Evolutionary conservation across 352 stramenopile species (phyloP).

Genomic region (Globisporangium cystogenes): DNA sequence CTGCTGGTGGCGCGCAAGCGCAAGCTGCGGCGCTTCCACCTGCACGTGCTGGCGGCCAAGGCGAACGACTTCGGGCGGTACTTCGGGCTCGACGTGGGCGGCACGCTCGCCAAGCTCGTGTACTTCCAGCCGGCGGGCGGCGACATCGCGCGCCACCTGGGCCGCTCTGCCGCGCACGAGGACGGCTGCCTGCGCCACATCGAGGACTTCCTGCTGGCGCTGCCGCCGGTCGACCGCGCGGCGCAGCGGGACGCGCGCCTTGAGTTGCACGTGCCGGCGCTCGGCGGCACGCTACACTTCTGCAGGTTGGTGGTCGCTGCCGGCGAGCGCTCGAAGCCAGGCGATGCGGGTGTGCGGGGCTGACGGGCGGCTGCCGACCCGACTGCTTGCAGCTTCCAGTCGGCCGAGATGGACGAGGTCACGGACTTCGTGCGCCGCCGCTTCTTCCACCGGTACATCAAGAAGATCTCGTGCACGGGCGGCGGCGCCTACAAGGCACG

Average conservation of each 20-base stretch:
- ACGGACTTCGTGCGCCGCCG: conserved; percentile 62
- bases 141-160: conserved; percentile 15
- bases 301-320: conserved; percentile 28
- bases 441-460: conserved; percentile 91
- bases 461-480: conserved; percentile 86
- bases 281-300: conserved; percentile 95
- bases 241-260: conserved; percentile 51
- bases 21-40: conserved; percentile 64
- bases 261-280: conserved; percentile 62
- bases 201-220: conserved; percentile 41
- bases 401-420: conserved; percentile 60
- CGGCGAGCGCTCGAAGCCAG: no score
- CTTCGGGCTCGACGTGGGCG: conserved; percentile 93
- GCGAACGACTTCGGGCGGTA: conserved; percentile 57
- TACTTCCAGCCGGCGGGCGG: conserved; percentile 84
- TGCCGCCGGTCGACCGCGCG: conserved; percentile 34
- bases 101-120: conserved; percentile 90
- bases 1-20: conserved; percentile 63
- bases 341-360: no score
- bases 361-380: neutral
- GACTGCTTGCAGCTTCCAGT: conserved; percentile 68
- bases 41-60: conserved; percentile 64
- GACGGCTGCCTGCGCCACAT: conserved; percentile 51
- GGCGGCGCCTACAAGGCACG: conserved; percentile 94
- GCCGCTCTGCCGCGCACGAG: conserved; percentile 17